Conservation (phyloP, 2,329 filamentous ascomycete genomes). For the Zymoseptoria passerinii region DNA sequence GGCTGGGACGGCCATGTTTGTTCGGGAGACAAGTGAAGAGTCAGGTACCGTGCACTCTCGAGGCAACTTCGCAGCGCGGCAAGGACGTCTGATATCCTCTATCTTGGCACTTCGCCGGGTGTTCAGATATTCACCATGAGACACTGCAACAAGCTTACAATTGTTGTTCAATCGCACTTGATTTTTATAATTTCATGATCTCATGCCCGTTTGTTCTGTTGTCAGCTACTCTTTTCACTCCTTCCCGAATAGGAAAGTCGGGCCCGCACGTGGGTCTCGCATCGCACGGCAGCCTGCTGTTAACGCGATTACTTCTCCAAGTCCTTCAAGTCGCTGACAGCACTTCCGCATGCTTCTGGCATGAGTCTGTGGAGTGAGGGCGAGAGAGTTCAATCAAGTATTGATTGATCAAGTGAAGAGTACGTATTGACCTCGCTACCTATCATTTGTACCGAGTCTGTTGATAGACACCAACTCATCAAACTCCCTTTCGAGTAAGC, state of each 20-base stretch:
- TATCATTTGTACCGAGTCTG: conserved; percentile 1
- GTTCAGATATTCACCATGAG: not conserved
- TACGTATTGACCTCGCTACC: not conserved
- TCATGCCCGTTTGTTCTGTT: not conserved
- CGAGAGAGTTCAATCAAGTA: not conserved
- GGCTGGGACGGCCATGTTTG: not conserved
- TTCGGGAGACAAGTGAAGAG: not conserved
- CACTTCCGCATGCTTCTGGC: not conserved
- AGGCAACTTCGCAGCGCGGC: not conserved
- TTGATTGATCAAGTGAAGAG: not conserved
- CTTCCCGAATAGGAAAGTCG: not conserved
- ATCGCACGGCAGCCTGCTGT: not conserved
- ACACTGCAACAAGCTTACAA: not conserved
- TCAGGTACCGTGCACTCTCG: not conserved
- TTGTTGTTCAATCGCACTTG: not conserved
- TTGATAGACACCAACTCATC: not conserved
- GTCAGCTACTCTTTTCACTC: not conserved
- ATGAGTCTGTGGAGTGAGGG: not conserved
- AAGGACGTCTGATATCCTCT: not conserved
- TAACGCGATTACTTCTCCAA: not conserved
- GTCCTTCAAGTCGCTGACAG: not conserved
- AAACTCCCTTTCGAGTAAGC: conserved; percentile 5
- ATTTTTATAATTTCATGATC: not conserved
- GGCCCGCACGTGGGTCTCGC: too few species aligned
- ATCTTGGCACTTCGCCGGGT: not conserved